Conservation (phyloP, 2,329 filamentous ascomycete species). For the Didymella arachidicola region DNA sequence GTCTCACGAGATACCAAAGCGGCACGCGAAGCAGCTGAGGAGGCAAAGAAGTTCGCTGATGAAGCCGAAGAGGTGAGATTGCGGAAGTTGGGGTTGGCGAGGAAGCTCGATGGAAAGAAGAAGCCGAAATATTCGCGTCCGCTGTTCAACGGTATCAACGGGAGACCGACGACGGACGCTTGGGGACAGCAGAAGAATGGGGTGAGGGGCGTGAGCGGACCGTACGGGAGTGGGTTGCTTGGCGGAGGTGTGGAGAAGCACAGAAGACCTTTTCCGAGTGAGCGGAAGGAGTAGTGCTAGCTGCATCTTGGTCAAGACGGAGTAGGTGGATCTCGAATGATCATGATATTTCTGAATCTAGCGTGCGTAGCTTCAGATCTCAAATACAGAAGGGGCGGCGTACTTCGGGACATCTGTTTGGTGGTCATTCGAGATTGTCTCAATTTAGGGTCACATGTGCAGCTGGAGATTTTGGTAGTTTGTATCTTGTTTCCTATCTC, state of each 20-base stretch:
- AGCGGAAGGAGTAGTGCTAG: neutral
- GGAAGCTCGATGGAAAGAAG: slow-evolving; percentile 1
- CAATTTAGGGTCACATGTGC: neutral
- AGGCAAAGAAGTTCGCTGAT: neutral
- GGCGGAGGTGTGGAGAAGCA: neutral
- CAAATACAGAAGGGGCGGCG: neutral
- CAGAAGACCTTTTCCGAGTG: neutral
- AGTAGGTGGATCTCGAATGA: neutral
- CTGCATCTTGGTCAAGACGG: neutral
- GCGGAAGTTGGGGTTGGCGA: neutral
- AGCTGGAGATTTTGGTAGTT: neutral
- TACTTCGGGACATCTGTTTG: neutral
- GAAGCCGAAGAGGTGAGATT: neutral
- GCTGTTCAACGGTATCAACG: slow-evolving; percentile 33
- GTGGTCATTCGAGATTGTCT: neutral
- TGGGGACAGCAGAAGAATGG: neutral
- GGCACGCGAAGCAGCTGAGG: neutral
- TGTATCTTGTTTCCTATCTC: neutral
- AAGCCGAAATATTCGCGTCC: slow-evolving; percentile 20
- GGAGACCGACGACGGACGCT: slow-evolving; percentile 16
- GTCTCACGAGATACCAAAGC: slow-evolving; percentile 4
- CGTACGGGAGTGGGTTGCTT: neutral
- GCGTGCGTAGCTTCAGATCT: neutral
- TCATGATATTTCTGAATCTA: neutral
- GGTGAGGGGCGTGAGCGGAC: neutral